These are phyloP conservation scores for Aristolochia contorta DNA, from an alignment of 164 flowering plant genomes.

Conservation along the genomic window DNA sequence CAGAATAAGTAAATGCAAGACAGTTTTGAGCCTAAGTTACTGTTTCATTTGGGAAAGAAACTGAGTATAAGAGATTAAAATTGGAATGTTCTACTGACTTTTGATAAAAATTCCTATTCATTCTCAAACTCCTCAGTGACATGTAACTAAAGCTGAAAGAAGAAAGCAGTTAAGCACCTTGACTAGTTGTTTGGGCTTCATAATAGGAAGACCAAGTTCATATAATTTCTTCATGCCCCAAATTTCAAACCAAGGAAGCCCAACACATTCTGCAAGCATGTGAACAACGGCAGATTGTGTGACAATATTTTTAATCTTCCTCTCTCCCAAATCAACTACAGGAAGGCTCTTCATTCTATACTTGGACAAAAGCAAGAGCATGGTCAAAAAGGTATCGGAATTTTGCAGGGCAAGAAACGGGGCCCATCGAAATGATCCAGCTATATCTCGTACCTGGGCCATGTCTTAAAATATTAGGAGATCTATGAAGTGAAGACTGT, in stretches of 20 bases:
- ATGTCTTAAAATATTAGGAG: neutral
- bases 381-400: slow-evolving; percentile 74
- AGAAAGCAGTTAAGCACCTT: slow-evolving; percentile 32
- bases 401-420: slow-evolving; percentile 93
- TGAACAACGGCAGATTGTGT: slow-evolving; percentile 92
- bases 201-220: slow-evolving; percentile 77
- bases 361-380: slow-evolving; percentile 86
- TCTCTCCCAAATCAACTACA: slow-evolving; percentile 73
- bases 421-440: slow-evolving; percentile 97
- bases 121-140: neutral
- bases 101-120: neutral
- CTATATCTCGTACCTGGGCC: slow-evolving; percentile 74
- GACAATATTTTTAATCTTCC: slow-evolving; percentile 66
- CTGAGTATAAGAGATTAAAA: too few relatives aligned
- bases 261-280: slow-evolving; percentile 92
- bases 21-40: too few relatives aligned
- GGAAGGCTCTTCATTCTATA: slow-evolving; percentile 98
- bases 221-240: slow-evolving; percentile 79
- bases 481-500: neutral
- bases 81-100: too few relatives aligned
- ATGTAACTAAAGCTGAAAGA: neutral
- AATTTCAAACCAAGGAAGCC: slow-evolving; percentile 89
- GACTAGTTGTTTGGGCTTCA: slow-evolving; percentile 42
- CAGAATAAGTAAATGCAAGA: too few relatives aligned
- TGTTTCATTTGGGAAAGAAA: too few relatives aligned